These are phyloP conservation scores for Sungouiozyma intestinalis DNA, from an alignment of 805 yeast genomes.

Conservation along the genomic window DNA sequence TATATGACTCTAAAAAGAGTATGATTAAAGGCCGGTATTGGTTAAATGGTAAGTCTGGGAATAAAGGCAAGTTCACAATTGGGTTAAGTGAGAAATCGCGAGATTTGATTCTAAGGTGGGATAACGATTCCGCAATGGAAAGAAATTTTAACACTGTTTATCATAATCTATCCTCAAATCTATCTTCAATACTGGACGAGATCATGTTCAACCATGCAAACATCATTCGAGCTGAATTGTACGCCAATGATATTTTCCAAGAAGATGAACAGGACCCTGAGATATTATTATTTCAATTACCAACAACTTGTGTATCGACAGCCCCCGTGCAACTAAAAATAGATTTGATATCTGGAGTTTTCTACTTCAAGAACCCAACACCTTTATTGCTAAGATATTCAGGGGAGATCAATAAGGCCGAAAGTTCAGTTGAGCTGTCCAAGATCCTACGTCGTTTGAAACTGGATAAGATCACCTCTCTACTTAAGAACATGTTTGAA, in stretches of 20 bases:
- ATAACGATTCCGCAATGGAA: slow-evolving; percentile 12
- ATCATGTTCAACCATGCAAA: slow-evolving; percentile 29
- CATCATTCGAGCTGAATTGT: slow-evolving; percentile 22
- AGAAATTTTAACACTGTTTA: slow-evolving; percentile 15
- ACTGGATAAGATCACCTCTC: slow-evolving; percentile 23
- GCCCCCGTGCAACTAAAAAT: slow-evolving; percentile 27
- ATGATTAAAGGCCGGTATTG: slow-evolving; percentile 26
- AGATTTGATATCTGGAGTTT: slow-evolving; percentile 25
- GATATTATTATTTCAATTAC: slow-evolving; percentile 23
- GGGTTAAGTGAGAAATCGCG: slow-evolving; percentile 21
- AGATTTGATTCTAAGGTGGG: slow-evolving; percentile 24
- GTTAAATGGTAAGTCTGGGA: slow-evolving; percentile 24
- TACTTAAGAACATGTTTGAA: slow-evolving; percentile 27
- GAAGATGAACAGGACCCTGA: slow-evolving; percentile 26
- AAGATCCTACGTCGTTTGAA: slow-evolving; percentile 22
- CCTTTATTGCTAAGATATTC: slow-evolving; percentile 20
- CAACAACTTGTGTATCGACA: slow-evolving; percentile 25
- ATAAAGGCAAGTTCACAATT: slow-evolving; percentile 21
- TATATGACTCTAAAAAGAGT: slow-evolving; percentile 27
- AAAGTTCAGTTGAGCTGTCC: slow-evolving; percentile 18
- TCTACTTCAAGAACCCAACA: slow-evolving; percentile 27
- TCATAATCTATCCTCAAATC: slow-evolving; percentile 17
- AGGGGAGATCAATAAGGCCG: slow-evolving; percentile 21
- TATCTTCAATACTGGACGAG: slow-evolving; percentile 26
- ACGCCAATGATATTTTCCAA: slow-evolving; percentile 21